phyloP scores from a whole-genome alignment of 1,139 yeast genomes.

The Debaryomyces sp. region DNA sequence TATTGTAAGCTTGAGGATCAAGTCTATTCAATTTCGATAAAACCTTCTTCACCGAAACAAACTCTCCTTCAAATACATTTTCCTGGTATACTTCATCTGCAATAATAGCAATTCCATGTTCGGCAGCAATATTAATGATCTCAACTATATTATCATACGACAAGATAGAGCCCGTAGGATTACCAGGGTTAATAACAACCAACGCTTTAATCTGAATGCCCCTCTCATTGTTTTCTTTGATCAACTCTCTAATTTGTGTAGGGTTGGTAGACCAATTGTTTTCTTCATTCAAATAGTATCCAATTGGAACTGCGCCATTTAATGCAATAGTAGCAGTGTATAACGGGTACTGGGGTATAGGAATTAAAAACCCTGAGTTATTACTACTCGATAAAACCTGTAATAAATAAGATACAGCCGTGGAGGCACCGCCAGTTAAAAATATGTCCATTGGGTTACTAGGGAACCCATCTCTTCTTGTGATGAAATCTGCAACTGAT shows the following conservation, averaged over 20 bases:
- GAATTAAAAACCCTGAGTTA: conserved; percentile 83
- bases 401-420: conserved; percentile 79
- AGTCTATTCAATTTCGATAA: conserved; percentile 60
- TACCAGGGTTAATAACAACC: conserved; percentile 96
- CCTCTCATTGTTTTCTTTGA: conserved; percentile 51
- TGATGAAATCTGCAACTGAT: conserved; percentile 79
- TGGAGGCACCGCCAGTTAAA: conserved; percentile 91
- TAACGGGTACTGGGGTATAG: conserved; percentile 96
- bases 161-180: conserved; percentile 92
- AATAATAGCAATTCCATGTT: conserved; percentile 78
- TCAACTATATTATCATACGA: conserved; percentile 65
- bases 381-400: conserved; percentile 69
- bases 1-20: conserved; percentile 56
- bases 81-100: conserved; percentile 99
- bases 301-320: conserved; percentile 78
- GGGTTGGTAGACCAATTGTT: conserved; percentile 85
- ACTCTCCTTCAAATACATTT: conserved; percentile 72
- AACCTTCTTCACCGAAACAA: conserved; percentile 68
- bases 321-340: conserved; percentile 91
- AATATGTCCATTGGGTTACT: conserved; percentile 74
- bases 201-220: conserved; percentile 74
- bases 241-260: conserved; percentile 58
- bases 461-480: conserved; percentile 54
- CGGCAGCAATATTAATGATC: conserved; percentile 77
- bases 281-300: conserved; percentile 83